These are phyloP conservation scores for Trametopsis cervina DNA, from an alignment of 768 basidiomycete genomes.

Conservation along the genomic window DNA sequence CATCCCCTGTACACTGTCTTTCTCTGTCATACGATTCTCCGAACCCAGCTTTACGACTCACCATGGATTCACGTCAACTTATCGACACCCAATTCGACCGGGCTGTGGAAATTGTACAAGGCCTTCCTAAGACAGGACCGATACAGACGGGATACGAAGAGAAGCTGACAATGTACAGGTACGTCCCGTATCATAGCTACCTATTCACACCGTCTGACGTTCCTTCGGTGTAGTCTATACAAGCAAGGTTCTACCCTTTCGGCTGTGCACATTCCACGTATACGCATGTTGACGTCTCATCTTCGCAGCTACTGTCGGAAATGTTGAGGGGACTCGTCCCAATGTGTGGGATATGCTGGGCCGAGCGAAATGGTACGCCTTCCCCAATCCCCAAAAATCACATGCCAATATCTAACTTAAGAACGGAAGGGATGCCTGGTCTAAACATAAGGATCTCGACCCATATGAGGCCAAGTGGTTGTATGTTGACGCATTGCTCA, in stretches of 20 bases:
- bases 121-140: constrained; percentile 87
- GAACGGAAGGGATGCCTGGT: constrained; percentile 82
- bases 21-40: too few species aligned
- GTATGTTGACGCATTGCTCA: constrained; percentile 84
- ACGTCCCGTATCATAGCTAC: constrained; percentile 15
- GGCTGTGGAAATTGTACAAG: constrained; percentile 90
- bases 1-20: too few species aligned
- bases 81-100: constrained; percentile 87
- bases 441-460: constrained; percentile 81
- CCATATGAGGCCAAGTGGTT: constrained; percentile 77
- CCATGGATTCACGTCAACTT: constrained; percentile 58
- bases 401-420: constrained; percentile 10
- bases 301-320: constrained; percentile 75
- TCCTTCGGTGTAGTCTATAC: constrained; percentile 53
- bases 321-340: constrained; percentile 72
- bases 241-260: constrained; percentile 66
- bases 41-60: too few species aligned
- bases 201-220: constrained; percentile 1
- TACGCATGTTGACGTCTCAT: not conserved
- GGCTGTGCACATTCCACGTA: not conserved
- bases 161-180: constrained; percentile 92
- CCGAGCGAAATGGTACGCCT: constrained; percentile 83
- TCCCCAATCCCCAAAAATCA: constrained; percentile 9
- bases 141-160: constrained; percentile 96
- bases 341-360: constrained; percentile 89